These are phyloP conservation scores for Beauveria scarabaeidicola DNA, from an alignment of 2,329 filamentous ascomycete genomes.

Conservation along the genomic window DNA sequence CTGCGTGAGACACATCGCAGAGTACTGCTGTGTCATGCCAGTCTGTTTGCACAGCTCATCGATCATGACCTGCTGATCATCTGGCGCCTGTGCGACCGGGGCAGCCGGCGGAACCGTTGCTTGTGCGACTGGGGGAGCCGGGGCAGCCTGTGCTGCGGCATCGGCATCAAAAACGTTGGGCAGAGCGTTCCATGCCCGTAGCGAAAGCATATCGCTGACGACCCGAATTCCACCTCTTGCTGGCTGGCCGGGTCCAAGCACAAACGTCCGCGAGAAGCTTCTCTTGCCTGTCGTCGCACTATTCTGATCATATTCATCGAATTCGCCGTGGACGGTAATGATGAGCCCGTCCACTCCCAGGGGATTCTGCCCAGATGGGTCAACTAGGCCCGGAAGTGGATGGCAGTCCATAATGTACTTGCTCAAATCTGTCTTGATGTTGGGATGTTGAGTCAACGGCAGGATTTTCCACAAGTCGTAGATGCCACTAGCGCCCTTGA, in stretches of 20 bases:
- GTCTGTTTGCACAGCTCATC: constrained; percentile 69
- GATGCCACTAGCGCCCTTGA: constrained; percentile 57
- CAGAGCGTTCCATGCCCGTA: constrained; percentile 55
- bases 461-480: constrained; percentile 59
- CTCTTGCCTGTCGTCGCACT: constrained; percentile 54
- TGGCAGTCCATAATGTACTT: constrained; percentile 83
- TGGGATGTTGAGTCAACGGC: constrained; percentile 66
- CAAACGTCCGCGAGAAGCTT: constrained; percentile 74
- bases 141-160: constrained; percentile 18
- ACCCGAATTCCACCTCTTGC: constrained; percentile 60
- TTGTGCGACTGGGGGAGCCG: constrained; percentile 12
- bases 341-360: constrained; percentile 69
- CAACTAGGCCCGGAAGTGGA: constrained; percentile 60
- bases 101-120: constrained; percentile 12
- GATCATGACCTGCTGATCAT: constrained; percentile 60
- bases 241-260: constrained; percentile 65
- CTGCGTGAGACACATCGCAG: constrained; percentile 70
- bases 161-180: constrained; percentile 32
- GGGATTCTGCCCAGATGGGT: constrained; percentile 54
- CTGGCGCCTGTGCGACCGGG: constrained; percentile 23
- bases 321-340: constrained; percentile 75
- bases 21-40: constrained; percentile 70
- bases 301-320: constrained; percentile 59
- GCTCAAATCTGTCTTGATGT: constrained; percentile 54
- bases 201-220: constrained; percentile 67